phyloP scores from a whole-genome alignment of 78 protist species.

The Dictyostelium intermedium region DNA sequence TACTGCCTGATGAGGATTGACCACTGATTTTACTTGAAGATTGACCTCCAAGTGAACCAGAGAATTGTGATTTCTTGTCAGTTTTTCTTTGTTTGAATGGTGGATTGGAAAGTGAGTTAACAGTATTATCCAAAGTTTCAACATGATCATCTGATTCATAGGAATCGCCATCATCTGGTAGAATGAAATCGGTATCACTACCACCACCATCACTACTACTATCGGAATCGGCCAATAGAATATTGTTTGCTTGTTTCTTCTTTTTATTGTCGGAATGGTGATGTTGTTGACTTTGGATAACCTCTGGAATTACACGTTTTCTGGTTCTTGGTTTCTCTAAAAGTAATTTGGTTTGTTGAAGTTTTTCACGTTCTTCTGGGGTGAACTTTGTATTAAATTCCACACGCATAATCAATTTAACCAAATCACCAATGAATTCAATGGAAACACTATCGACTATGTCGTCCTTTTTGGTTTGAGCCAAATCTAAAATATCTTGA shows the following conservation, averaged over 20 bases:
- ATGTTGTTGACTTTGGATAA: not conserved
- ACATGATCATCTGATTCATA: constrained; percentile 10
- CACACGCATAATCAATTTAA: constrained; percentile 50
- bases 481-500: constrained; percentile 33
- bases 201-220: constrained; percentile 3
- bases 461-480: constrained; percentile 54
- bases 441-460: constrained; percentile 10
- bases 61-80: not conserved
- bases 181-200: constrained; percentile 45
- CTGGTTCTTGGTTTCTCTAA: constrained; percentile 66
- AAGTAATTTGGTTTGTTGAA: constrained; percentile 31
- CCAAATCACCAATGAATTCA: constrained; percentile 63
- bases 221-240: constrained; percentile 16
- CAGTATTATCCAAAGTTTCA: not conserved
- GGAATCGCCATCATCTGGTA: constrained; percentile 12
- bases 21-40: not conserved
- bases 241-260: constrained; percentile 8
- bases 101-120: not conserved
- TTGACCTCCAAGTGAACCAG: not conserved
- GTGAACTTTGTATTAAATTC: constrained; percentile 63
- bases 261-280: not conserved
- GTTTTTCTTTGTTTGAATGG: not conserved
- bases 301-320: constrained; percentile 69
- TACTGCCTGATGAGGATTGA: not conserved
- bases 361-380: constrained; percentile 28